Percentiles rank a stretch among this genome's conserved stretches.
phyloP scores from a whole-genome alignment of 1,284 basidiomycete species.

The Ustilago trichophora region DNA sequence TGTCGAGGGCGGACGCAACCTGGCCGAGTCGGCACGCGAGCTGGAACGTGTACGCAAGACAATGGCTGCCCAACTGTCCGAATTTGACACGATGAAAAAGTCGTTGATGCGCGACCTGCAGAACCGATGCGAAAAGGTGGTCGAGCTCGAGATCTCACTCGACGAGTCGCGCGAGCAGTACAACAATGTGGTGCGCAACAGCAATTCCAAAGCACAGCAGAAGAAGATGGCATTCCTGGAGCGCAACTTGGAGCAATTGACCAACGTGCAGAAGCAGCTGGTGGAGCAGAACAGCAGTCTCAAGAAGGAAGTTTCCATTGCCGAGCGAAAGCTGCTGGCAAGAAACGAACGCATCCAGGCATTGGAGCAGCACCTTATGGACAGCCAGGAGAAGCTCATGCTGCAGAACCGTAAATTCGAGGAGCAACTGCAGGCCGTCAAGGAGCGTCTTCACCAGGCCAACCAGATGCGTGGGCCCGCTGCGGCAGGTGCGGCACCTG shows the following conservation, averaged over 20 bases:
- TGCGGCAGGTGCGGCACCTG: constrained; percentile 54
- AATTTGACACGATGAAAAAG: constrained; percentile 99
- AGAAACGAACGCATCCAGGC: constrained; percentile 88
- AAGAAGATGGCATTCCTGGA: constrained; percentile 99
- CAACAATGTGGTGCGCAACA: constrained; percentile 96
- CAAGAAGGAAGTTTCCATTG: constrained; percentile 97
- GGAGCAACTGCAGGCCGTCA: constrained; percentile 86
- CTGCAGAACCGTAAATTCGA: constrained; percentile 96
- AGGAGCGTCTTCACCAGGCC: constrained; percentile 88
- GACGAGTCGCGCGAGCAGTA: constrained; percentile 99
- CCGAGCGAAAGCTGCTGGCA: constrained; percentile 93
- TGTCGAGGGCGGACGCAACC: constrained; percentile 93
- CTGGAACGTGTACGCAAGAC: constrained; percentile 95
- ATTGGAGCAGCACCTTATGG: constrained; percentile 87
- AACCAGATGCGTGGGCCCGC: constrained; percentile 73
- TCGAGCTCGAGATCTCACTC: constrained; percentile 97
- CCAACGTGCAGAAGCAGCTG: constrained; percentile 96
- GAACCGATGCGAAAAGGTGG: constrained; percentile 99
- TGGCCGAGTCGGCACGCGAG: constrained; percentile 86
- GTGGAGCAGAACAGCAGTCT: constrained; percentile 97
- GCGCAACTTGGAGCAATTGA: constrained; percentile 94
- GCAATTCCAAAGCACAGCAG: constrained; percentile 96
- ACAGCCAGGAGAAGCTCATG: constrained; percentile 88
- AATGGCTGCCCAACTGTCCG: constrained; percentile 93
- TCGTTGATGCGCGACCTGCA: constrained; percentile 97